phyloP scores from a whole-genome alignment of 169 alveolate species.

The Plasmodium vivax region DNA sequence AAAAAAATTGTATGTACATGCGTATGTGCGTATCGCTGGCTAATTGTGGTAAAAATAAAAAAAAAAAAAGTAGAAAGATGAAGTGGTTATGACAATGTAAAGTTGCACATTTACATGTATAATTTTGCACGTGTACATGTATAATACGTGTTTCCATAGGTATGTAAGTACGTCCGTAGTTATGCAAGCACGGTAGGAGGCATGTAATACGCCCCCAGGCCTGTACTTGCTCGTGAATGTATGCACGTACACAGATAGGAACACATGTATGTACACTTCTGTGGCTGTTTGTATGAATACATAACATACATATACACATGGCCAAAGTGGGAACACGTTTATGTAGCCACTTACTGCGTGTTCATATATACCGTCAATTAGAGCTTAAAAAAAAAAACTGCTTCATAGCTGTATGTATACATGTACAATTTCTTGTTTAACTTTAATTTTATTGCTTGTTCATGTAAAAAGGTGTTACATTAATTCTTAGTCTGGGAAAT shows the following conservation, averaged over 20 bases:
- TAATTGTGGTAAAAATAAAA: background rate
- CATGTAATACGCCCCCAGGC: no score
- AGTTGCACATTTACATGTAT: background rate
- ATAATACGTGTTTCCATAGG: background rate
- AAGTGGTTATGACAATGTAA: background rate
- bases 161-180: background rate
- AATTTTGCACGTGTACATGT: background rate
- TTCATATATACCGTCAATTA: background rate
- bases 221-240: background rate
- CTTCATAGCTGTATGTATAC: background rate
- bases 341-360: background rate
- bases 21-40: background rate
- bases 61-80: background rate
- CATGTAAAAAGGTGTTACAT: constrained; percentile 1
- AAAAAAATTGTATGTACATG: background rate
- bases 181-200: background rate
- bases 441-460: constrained; percentile 28
- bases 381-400: background rate
- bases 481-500: constrained; percentile 5
- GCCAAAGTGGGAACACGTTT: background rate
- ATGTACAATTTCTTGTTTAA: background rate
- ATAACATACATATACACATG: background rate
- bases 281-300: background rate
- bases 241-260: background rate
- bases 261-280: background rate